Percentiles rank a stretch among this genome's conserved stretches.
These are phyloP conservation scores for Diospyros lotus DNA, from an alignment of 148 eudicot genomes.

Conservation along the genomic window DNA sequence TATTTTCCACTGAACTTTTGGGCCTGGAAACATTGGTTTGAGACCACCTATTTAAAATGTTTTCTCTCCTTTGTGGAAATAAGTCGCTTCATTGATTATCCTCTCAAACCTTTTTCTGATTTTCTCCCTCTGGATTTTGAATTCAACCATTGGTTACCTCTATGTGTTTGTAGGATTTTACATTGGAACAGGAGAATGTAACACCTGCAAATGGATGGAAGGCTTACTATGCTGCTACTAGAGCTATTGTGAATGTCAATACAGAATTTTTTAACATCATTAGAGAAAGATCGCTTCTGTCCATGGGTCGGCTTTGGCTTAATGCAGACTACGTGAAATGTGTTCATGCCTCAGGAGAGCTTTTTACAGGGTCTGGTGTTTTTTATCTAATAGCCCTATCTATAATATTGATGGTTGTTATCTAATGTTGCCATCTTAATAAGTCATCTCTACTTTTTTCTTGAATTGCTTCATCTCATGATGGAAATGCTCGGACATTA, in stretches of 20 bases:
- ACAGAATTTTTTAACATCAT: constrained; percentile 75
- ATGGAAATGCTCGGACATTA: too few species aligned
- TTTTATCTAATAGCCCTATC: not conserved
- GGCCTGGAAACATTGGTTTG: too few species aligned
- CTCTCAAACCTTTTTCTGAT: too few species aligned
- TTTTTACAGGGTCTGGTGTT: constrained; percentile 65
- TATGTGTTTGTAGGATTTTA: constrained; percentile 60
- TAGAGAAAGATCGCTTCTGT: constrained; percentile 70
- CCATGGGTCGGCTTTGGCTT: constrained; percentile 90
- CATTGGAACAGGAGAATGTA: constrained; percentile 72
- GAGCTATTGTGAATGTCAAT: constrained; percentile 78
- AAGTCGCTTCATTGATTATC: too few species aligned
- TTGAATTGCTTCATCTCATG: not conserved
- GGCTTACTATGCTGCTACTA: constrained; percentile 97
- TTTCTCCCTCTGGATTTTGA: too few species aligned
- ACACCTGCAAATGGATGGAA: constrained; percentile 93
- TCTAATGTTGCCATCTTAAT: not conserved
- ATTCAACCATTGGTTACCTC: too few species aligned
- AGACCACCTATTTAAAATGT: too few species aligned
- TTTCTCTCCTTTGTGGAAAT: too few species aligned
- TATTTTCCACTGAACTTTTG: too few species aligned
- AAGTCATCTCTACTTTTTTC: not conserved
- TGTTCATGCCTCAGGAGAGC: constrained; percentile 75
- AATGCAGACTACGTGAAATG: constrained; percentile 95
- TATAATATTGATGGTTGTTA: not conserved